These are phyloP conservation scores for Geranium brycei DNA, from an alignment of 345 rosid species.

Conservation along the genomic window DNA sequence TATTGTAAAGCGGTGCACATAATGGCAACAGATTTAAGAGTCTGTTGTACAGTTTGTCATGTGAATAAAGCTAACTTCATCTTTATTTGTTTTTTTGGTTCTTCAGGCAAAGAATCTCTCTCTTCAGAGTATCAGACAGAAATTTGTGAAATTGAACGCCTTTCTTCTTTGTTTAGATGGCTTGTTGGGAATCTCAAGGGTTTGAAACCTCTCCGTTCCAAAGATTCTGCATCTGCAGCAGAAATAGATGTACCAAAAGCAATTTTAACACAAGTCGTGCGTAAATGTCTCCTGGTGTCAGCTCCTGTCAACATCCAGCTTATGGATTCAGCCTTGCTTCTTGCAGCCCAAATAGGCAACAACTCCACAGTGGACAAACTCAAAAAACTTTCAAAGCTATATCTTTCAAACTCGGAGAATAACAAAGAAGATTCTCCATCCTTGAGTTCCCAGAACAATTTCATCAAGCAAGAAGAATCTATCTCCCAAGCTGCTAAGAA, in stretches of 20 bases:
- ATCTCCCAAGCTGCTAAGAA: constrained; percentile 42
- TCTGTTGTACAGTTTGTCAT: too few species aligned
- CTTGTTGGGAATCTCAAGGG: constrained; percentile 42
- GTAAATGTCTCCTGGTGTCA: constrained; percentile 36
- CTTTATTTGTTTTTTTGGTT: not conserved
- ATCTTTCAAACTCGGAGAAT: constrained; percentile 15
- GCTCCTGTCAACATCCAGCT: constrained; percentile 32
- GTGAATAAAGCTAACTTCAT: not conserved
- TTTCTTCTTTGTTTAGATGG: constrained; percentile 57
- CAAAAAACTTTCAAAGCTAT: constrained; percentile 22
- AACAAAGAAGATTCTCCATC: constrained; percentile 20
- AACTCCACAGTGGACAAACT: constrained; percentile 33
- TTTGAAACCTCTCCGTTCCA: constrained; percentile 23
- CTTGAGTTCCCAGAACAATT: constrained; percentile 10
- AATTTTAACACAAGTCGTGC: constrained; percentile 33
- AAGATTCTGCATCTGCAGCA: constrained; percentile 7
- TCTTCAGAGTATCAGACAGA: constrained; percentile 20
- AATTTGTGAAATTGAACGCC: constrained; percentile 25
- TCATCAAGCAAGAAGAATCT: constrained; percentile 35
- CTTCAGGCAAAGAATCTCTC: constrained; percentile 13
- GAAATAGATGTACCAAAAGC: constrained; percentile 17
- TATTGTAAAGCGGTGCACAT: too few species aligned
- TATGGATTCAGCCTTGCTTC: constrained; percentile 34
- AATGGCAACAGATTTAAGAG: too few species aligned
- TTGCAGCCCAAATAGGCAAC: constrained; percentile 33